Base-by-base conservation (phyloP, 306 rosid species). In the Dryas octopetala region DNA sequence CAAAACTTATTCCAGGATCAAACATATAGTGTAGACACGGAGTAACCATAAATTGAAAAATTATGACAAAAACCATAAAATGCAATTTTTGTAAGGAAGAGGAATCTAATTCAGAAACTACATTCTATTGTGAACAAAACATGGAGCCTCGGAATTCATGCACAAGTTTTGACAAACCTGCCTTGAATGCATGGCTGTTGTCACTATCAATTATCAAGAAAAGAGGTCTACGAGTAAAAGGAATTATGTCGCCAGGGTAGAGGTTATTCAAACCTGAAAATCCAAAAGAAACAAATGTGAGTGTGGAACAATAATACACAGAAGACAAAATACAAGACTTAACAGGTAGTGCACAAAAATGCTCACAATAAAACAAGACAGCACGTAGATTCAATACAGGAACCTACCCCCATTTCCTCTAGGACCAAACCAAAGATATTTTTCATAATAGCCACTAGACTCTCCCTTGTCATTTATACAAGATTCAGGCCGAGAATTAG, bases 111-210 rank as follows among this genome's bases (percentile, higher is more conserved):
- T 74, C 41, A 32, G 59, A 41, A 74, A 68, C 79, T 59, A 68
- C n/a, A 71, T 43, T 68, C 57, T 67, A 15, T 65, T 72, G 76
- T 66, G 49, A 67, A 74, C 69, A 74, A 83, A 32, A 75, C 70
- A 77, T 40, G 43, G 46, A 80, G 83, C 78, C 79, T 49, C 28
- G 44, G 47, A 84, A 86, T 74, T 78, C 75, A 81, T 82, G 81
- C 72, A 80, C 73, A 88, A 90, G 97, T 90, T 96, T 84, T 89
- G 93, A 96, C 99, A 96, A 96, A 96, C 99, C 99, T 96, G 99
- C 99, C 99, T 96, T 96, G 99, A 96, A 96, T 96, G 99, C 98
- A 85, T 89, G 96, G 95, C 99, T 96, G 88, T 82, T 89, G 87
- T 92, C 95, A 74, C 99, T 92, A 79, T 96, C 99, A 82, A 96